phyloP scores from a whole-genome alignment of 768 basidiomycete genomes.

The Termitomyces sp. region DNA sequence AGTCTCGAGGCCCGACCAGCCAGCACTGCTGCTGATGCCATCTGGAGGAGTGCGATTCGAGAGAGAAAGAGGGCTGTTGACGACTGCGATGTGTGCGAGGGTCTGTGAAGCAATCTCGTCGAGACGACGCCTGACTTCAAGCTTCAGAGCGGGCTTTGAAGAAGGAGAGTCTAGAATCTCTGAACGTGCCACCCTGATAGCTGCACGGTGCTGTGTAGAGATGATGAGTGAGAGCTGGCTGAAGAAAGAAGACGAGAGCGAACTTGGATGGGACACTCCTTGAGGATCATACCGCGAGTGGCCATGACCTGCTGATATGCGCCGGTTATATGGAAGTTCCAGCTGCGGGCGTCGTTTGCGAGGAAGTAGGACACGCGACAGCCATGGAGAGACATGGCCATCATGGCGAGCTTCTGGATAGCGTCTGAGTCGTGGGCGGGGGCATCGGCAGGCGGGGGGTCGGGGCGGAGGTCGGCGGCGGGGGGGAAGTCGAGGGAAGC shows the following conservation, averaged over 20 bases:
- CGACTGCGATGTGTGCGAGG: conserved; percentile 90
- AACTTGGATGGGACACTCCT: conserved; percentile 87
- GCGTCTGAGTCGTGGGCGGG: conserved; percentile 60
- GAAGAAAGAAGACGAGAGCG: conserved; percentile 18
- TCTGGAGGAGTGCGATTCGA: conserved; percentile 76
- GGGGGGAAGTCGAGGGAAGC: conserved; percentile 62
- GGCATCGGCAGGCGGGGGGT: conserved; percentile 33
- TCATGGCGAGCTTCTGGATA: conserved; percentile 73
- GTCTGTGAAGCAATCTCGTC: conserved; percentile 94
- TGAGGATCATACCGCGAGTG: conserved; percentile 82
- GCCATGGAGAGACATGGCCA: conserved; percentile 77
- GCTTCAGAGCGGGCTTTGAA: conserved; percentile 75
- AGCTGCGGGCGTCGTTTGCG: conserved; percentile 67
- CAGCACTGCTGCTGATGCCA: conserved; percentile 71
- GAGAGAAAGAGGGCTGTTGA: conserved; percentile 76
- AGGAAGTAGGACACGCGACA: conserved; percentile 80
- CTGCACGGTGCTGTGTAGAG: conserved; percentile 63
- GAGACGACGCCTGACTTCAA: conserved; percentile 78
- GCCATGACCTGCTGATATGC: conserved; percentile 91
- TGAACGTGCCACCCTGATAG: conserved; percentile 88
- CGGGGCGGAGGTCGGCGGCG: conserved; percentile 39
- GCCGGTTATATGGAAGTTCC: conserved; percentile 91
- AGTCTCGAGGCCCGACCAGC: conserved; percentile 89
- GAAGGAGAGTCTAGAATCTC: conserved; percentile 88
- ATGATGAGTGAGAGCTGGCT: conserved; percentile 8